A percentile compares a stretch with the other conserved stretches of the same genome.
phyloP scores from a whole-genome alignment of 1,284 basidiomycete genomes.

The Apiotrichum akiyoshidainum region DNA sequence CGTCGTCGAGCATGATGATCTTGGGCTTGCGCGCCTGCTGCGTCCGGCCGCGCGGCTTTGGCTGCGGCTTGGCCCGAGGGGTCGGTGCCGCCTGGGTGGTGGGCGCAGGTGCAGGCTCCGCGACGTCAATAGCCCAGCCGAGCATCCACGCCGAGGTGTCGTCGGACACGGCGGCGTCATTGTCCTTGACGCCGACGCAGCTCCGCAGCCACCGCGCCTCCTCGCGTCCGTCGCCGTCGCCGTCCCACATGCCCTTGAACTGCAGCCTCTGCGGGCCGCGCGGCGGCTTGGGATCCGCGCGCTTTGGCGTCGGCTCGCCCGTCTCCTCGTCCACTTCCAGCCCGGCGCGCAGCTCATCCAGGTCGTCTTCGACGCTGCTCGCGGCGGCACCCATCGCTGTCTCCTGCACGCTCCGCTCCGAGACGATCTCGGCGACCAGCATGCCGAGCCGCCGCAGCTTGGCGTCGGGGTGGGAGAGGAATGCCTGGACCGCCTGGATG shows the following conservation, averaged over 20 bases:
- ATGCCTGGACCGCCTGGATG: conserved; percentile 68
- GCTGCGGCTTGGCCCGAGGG: neutral
- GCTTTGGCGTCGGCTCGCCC: conserved; percentile 10
- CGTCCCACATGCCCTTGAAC: conserved; percentile 76
- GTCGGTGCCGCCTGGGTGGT: too few species aligned
- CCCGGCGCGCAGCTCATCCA: conserved; percentile 42
- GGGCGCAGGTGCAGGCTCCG: neutral
- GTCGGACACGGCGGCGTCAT: conserved; percentile 47
- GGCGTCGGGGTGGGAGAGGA: conserved; percentile 73
- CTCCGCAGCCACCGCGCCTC: conserved; percentile 64
- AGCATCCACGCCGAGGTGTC: conserved; percentile 28
- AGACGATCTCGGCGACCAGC: conserved; percentile 75
- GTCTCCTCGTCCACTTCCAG: conserved; percentile 39
- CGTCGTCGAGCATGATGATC: conserved; percentile 35
- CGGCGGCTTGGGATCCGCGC: conserved; percentile 1
- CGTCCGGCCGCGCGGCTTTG: neutral
- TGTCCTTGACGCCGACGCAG: conserved; percentile 58
- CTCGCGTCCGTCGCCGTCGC: conserved; percentile 62
- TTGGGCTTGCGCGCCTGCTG: conserved; percentile 26
- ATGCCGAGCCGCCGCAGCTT: conserved; percentile 84
- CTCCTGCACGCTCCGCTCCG: conserved; percentile 30
- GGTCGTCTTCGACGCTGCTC: conserved; percentile 29
- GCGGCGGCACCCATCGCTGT: conserved; percentile 1
- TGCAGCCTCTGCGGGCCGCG: conserved; percentile 61
- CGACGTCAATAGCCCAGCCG: conserved; percentile 29